A percentile compares a stretch with the other conserved stretches of the same genome.
Conservation (phyloP, 2,329 filamentous ascomycete genomes). For the Colletotrichum caudatum region DNA sequence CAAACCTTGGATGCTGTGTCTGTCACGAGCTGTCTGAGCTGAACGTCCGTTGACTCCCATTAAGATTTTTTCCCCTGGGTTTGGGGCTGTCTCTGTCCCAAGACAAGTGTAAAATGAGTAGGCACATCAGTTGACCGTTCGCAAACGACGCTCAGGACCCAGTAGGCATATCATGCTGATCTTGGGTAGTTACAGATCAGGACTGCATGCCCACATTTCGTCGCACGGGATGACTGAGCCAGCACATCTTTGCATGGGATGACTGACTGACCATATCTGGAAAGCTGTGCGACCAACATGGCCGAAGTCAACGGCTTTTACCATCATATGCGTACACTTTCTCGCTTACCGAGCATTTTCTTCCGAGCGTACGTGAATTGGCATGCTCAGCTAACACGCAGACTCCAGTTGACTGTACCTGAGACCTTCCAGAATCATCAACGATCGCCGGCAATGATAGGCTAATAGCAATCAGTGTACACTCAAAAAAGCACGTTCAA, state of each 20-base stretch:
- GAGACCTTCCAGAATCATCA: not conserved
- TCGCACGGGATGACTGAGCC: not conserved
- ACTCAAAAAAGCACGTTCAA: not conserved
- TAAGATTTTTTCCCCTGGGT: not conserved
- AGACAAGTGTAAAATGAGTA: not conserved
- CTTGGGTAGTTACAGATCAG: not conserved
- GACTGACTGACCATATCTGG: not conserved
- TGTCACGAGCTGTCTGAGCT: conserved; percentile 9
- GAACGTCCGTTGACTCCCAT: not conserved
- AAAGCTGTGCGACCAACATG: not conserved
- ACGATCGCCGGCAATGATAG: not conserved
- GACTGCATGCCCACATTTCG: too few species aligned
- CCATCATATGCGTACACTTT: not conserved
- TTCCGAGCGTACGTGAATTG: too few species aligned
- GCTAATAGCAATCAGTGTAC: not conserved
- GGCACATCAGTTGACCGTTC: conserved; percentile 1
- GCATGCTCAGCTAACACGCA: not conserved
- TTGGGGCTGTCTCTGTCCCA: not conserved
- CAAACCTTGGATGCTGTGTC: not conserved
- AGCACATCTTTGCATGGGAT: too few species aligned
- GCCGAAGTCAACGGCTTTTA: not conserved
- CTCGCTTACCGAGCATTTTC: not conserved
- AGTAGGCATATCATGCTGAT: too few species aligned
- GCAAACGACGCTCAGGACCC: not conserved
- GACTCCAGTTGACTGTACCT: not conserved